These are phyloP conservation scores for Lagenidium sp. DNA, from an alignment of 352 stramenopile species.

Conservation along the genomic window DNA sequence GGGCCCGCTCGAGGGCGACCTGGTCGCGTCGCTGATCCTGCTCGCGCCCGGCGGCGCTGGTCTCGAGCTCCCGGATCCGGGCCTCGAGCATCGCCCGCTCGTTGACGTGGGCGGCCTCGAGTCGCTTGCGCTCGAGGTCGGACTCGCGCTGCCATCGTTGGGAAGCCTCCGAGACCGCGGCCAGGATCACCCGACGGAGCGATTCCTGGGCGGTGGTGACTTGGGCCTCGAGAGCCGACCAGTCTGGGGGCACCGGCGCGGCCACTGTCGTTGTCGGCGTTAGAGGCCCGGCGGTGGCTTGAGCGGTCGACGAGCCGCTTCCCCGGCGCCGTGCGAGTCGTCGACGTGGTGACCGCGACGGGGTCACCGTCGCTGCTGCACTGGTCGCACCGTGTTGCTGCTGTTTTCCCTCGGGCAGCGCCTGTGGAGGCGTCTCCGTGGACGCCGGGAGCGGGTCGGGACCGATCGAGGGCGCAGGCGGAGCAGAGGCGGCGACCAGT, in stretches of 20 bases:
- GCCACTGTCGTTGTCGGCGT: background rate
- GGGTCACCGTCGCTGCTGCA: no score
- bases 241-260: no score
- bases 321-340: no score
- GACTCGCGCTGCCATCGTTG: constrained; percentile 3
- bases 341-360: background rate
- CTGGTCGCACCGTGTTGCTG: no score
- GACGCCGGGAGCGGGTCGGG: background rate
- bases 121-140: constrained; percentile 31
- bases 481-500: background rate
- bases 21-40: constrained; percentile 3
- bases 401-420: background rate
- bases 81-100: constrained; percentile 32
- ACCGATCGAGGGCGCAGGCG: background rate
- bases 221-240: constrained; percentile 18
- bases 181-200: constrained; percentile 23
- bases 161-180: constrained; percentile 6
- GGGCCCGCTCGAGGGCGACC: constrained; percentile 21
- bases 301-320: no score
- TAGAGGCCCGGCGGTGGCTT: background rate
- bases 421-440: background rate
- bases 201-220: constrained; percentile 25
- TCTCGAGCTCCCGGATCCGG: constrained; percentile 33
- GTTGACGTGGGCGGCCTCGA: constrained; percentile 33
- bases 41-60: constrained; percentile 4